phyloP scores from a whole-genome alignment of 2,329 filamentous ascomycete genomes.

The Fusarium anguioides region DNA sequence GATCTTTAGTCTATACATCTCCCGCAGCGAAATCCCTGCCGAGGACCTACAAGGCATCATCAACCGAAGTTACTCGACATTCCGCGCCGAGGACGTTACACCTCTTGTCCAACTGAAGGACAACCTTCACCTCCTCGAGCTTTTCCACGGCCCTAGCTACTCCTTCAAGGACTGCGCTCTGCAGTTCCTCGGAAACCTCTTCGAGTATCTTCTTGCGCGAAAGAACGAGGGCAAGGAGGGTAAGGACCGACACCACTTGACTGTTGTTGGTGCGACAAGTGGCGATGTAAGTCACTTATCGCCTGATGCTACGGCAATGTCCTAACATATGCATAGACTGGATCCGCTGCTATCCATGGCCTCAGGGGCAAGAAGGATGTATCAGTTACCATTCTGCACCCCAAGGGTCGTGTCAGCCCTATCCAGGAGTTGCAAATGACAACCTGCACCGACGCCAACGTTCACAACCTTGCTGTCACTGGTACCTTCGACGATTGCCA shows the following conservation, averaged over 20 bases:
- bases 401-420: conserved; percentile 88
- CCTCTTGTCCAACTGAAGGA: conserved; percentile 66
- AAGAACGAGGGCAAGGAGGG: conserved; percentile 68
- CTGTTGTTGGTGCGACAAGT: conserved; percentile 86
- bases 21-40: conserved; percentile 55
- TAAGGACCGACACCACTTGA: conserved; percentile 78
- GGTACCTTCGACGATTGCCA: conserved; percentile 98
- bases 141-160: conserved; percentile 96
- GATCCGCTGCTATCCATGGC: conserved; percentile 95
- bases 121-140: conserved; percentile 82
- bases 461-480: conserved; percentile 89
- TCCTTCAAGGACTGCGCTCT: conserved; percentile 92
- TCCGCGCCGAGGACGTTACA: conserved; percentile 80
- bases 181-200: conserved; percentile 96
- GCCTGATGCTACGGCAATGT: neutral
- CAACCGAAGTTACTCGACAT: conserved; percentile 86
- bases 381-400: conserved; percentile 93
- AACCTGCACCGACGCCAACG: conserved; percentile 87
- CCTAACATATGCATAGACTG: conserved; percentile 62
- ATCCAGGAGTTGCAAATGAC: conserved; percentile 99
- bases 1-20: conserved; percentile 90
- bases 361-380: conserved; percentile 96
- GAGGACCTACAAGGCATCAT: conserved; percentile 84
- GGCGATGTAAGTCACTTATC: conserved; percentile 63
- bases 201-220: conserved; percentile 87